Evolutionary conservation across 1,139 yeast genomes (phyloP).

Genomic region (Groenewaldozyma sp.): DNA sequence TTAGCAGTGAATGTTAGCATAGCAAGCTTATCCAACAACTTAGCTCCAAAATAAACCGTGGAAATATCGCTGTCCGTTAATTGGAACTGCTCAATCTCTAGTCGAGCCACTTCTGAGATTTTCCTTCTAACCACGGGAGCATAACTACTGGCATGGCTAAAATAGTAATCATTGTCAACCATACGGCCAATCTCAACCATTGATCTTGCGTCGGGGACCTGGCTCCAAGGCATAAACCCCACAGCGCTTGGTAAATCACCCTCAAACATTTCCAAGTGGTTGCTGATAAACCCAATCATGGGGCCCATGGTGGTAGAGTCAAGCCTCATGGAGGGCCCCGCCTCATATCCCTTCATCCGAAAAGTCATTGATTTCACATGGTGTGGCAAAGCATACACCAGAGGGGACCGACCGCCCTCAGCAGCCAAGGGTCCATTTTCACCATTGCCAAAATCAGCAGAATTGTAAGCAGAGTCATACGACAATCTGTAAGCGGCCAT

Average conservation of each 20-base stretch:
- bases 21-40: slow-evolving; percentile 59
- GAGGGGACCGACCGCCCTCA: slow-evolving; percentile 36
- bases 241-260: slow-evolving; percentile 36
- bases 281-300: slow-evolving; percentile 51
- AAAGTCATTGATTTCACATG: slow-evolving; percentile 44
- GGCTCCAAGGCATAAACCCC: slow-evolving; percentile 50
- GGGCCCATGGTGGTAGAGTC: slow-evolving; percentile 57
- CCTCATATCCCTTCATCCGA: slow-evolving; percentile 25
- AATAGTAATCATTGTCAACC: slow-evolving; percentile 7
- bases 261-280: slow-evolving; percentile 41
- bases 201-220: slow-evolving; percentile 21
- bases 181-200: slow-evolving; percentile 2
- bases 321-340: slow-evolving; percentile 37
- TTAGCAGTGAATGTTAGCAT: slow-evolving; percentile 50
- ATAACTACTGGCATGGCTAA: slow-evolving; percentile 31
- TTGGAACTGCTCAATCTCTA: slow-evolving; percentile 41
- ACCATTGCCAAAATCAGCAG: too few relatives aligned
- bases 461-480: slow-evolving; percentile 27
- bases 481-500: slow-evolving; percentile 42
- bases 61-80: slow-evolving; percentile 40
- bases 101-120: slow-evolving; percentile 44
- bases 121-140: slow-evolving; percentile 40
- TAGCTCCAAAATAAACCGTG: slow-evolving; percentile 56
- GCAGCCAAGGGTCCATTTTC: neutral
- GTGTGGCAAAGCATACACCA: slow-evolving; percentile 64